Percentiles rank a stretch among this genome's conserved stretches.
These are phyloP conservation scores for Beta macrorhiza DNA, from an alignment of 179 eudicot genomes.

Conservation along the genomic window DNA sequence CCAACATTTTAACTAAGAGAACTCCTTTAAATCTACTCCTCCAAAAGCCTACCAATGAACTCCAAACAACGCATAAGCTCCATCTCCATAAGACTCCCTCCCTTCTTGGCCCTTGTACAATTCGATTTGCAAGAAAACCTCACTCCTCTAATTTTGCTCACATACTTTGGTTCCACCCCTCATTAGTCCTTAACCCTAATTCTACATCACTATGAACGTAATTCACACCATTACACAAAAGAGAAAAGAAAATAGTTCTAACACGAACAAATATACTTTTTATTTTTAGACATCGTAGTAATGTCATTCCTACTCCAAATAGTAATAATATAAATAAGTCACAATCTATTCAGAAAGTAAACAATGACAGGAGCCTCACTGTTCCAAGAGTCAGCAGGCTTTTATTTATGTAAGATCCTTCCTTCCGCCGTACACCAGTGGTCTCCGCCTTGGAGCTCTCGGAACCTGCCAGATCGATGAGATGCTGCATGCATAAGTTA, in stretches of 20 bases:
- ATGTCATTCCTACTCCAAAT: not conserved
- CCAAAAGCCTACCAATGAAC: not conserved
- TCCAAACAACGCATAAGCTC: not conserved
- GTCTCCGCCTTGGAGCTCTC: slow-evolving; percentile 99
- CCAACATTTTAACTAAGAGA: not conserved
- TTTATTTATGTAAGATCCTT: slow-evolving; percentile 96
- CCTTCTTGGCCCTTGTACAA: no score
- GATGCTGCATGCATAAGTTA: slow-evolving; percentile 86
- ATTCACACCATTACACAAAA: not conserved
- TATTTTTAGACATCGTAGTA: no score
- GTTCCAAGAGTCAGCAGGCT: slow-evolving; percentile 98
- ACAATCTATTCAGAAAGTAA: not conserved
- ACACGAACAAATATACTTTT: not conserved
- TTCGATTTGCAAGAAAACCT: no score
- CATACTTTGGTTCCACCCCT: no score
- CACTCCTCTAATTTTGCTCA: no score
- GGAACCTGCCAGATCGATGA: slow-evolving; percentile 99
- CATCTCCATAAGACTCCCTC: not conserved
- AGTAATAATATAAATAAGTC: not conserved
- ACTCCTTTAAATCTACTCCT: not conserved
- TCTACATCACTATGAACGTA: not conserved
- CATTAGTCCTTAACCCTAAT: no score
- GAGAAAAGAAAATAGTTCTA: not conserved
- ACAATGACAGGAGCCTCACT: slow-evolving; percentile 56
- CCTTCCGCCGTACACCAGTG: slow-evolving; percentile 85